Evolutionary conservation across 768 basidiomycete species (phyloP).

Genomic region (Mycena epipterygia): DNA sequence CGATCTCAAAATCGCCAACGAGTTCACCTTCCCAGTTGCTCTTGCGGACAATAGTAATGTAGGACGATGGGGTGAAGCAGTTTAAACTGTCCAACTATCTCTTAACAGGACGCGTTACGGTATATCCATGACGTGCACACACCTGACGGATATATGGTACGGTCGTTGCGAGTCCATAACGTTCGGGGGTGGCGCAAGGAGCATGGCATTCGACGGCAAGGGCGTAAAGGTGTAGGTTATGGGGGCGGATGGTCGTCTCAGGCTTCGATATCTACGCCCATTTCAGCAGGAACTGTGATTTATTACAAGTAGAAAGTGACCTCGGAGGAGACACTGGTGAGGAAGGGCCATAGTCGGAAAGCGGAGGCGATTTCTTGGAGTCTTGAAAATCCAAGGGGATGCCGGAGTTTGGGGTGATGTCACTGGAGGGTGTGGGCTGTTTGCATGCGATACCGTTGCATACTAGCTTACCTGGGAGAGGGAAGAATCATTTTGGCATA

Average conservation of each 20-base stretch:
- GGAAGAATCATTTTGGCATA: slow-evolving; percentile 41
- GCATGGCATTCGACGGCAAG: slow-evolving; percentile 55
- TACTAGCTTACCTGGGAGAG: slow-evolving; percentile 38
- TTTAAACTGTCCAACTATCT: slow-evolving; percentile 47
- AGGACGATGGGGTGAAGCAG: slow-evolving; percentile 64
- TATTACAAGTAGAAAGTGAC: background rate
- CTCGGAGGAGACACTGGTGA: slow-evolving; percentile 22
- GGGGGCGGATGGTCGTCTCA: slow-evolving; percentile 45
- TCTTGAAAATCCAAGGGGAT: slow-evolving; percentile 22
- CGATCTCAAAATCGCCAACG: slow-evolving; percentile 64
- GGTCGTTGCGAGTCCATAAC: slow-evolving; percentile 46
- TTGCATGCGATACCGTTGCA: slow-evolving; percentile 13
- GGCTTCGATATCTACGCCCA: slow-evolving; percentile 41
- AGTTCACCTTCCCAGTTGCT: slow-evolving; percentile 57
- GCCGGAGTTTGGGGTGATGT: slow-evolving; percentile 8
- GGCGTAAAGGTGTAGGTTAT: slow-evolving; percentile 58
- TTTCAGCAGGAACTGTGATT: background rate
- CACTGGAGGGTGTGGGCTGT: slow-evolving; percentile 7
- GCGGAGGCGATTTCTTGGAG: background rate
- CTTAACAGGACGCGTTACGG: background rate
- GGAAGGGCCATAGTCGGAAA: slow-evolving; percentile 3
- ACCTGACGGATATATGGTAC: slow-evolving; percentile 59
- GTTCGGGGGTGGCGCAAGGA: slow-evolving; percentile 49
- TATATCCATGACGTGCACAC: background rate
- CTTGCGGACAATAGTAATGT: slow-evolving; percentile 59